These are phyloP conservation scores for Teunomyces lycoperdinae DNA, from an alignment of 805 yeast species.

Conservation along the genomic window DNA sequence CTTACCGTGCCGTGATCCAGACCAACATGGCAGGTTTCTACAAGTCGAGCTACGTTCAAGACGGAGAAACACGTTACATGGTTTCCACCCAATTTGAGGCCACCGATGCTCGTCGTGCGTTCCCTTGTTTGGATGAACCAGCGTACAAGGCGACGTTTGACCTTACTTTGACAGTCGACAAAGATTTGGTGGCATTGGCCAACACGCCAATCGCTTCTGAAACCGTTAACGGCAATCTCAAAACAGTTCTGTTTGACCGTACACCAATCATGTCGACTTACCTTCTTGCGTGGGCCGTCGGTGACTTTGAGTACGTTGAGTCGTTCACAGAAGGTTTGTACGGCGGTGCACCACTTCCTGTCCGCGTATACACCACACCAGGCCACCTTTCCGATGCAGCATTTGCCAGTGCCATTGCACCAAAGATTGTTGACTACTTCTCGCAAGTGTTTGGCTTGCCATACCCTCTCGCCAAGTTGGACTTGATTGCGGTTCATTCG, in stretches of 20 bases:
- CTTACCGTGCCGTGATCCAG: conserved; percentile 45
- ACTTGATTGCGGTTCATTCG: conserved; percentile 74
- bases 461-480: conserved; percentile 80
- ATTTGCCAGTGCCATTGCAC: conserved; percentile 47
- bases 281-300: conserved; percentile 57
- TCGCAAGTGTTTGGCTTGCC: conserved; percentile 46
- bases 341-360: conserved; percentile 42
- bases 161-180: conserved; percentile 37
- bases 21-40: conserved; percentile 59
- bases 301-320: conserved; percentile 55
- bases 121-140: conserved; percentile 60
- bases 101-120: conserved; percentile 56
- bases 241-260: conserved; percentile 37
- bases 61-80: conserved; percentile 37
- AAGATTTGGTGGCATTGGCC: conserved; percentile 39
- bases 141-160: conserved; percentile 53
- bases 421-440: conserved; percentile 49
- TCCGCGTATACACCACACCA: conserved; percentile 51
- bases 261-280: conserved; percentile 58
- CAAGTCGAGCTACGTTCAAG: conserved; percentile 42
- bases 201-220: conserved; percentile 44
- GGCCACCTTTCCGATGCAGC: conserved; percentile 47
- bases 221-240: conserved; percentile 12
- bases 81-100: conserved; percentile 58
- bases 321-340: conserved; percentile 38